Base-by-base conservation (phyloP, 2,329 filamentous ascomycete species). In the Monilinia vaccinii-corymbosi region DNA sequence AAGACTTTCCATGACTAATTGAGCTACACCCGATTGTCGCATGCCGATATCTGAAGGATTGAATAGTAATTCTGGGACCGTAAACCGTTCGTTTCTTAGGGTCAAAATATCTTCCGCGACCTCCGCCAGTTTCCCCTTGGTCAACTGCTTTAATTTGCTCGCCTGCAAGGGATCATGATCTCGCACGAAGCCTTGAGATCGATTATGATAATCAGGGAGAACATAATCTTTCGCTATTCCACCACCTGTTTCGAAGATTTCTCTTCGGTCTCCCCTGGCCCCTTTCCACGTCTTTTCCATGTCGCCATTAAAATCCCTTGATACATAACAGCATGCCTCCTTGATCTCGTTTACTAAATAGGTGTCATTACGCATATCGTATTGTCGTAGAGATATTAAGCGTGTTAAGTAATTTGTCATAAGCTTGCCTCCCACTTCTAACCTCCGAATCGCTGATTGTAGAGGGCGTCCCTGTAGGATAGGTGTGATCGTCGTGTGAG, bases 311-410 rank as follows among this genome's bases (percentile, higher is more conserved):
- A 97, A 97, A 70, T 95, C 84, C 1, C 82, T 76, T 2, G 88
- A 88, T 13, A 97, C 85, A 68, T 88, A 97, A 71, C 90, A 96
- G 0, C 88, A 85, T 5, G 87, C 81, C 72, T 99, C 94, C 71
- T 99, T 99, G 74, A 97, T 92, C 73, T 97, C 89, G 69, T 96
- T 96, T 71, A 97, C 91, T 55, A 97, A 87, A 72, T 95, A 87
- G 0, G 89, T 87, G 68, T 99, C 94, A 72, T 96, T 92, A 63
- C 94, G 85, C 84, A 99, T 92, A 72, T 97, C 93, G 73, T 95
- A 96, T 70, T 97, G 91, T 8, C 94, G 87, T 16, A 95, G 80
- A 1, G 92, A 97, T 21, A 97, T 84, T 18, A 96, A 80, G 60
- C 94, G 89, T 51, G 94, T 93, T 38, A 99, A 79, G 71, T 96